These are phyloP conservation scores for Lactarius evosmus DNA, from an alignment of 768 basidiomycete species.

Conservation along the genomic window DNA sequence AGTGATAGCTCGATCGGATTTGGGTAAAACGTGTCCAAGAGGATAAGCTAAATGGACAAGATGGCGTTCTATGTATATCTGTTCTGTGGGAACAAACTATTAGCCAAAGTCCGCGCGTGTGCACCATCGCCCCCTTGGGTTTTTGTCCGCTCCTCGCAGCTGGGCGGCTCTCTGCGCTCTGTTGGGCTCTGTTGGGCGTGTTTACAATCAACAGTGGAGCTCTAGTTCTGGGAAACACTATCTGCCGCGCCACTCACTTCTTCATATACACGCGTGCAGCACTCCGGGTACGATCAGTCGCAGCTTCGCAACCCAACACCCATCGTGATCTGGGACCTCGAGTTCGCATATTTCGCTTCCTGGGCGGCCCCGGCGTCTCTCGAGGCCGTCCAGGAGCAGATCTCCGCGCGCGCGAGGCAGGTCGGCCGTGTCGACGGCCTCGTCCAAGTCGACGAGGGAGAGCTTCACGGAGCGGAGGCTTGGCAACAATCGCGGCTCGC, in stretches of 20 bases:
- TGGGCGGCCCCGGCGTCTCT: not conserved
- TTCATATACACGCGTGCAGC: conserved; percentile 2
- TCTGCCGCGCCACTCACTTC: not conserved
- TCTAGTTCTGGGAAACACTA: not conserved
- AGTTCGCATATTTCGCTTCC: conserved; percentile 2
- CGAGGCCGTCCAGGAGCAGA: conserved; percentile 2
- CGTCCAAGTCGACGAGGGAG: conserved; percentile 12
- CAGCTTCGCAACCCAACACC: conserved; percentile 5
- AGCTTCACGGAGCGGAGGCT: conserved; percentile 3
- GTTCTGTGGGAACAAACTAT: not conserved
- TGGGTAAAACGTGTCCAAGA: not conserved
- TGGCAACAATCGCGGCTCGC: not conserved
- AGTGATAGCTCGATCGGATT: not conserved
- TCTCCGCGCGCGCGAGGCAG: conserved; percentile 3
- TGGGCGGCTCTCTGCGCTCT: not conserved
- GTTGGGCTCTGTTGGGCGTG: not conserved
- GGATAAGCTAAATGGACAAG: not conserved
- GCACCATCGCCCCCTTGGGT: not conserved
- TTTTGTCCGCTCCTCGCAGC: not conserved
- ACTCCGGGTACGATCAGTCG: not conserved
- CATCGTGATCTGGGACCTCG: conserved; percentile 4
- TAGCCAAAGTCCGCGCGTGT: not conserved
- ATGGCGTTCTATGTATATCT: not conserved
- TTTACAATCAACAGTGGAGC: not conserved
- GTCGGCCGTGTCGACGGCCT: not conserved